These are phyloP conservation scores for Diplodia scrobiculata DNA, from an alignment of 2,329 filamentous ascomycete genomes.

Conservation along the genomic window DNA sequence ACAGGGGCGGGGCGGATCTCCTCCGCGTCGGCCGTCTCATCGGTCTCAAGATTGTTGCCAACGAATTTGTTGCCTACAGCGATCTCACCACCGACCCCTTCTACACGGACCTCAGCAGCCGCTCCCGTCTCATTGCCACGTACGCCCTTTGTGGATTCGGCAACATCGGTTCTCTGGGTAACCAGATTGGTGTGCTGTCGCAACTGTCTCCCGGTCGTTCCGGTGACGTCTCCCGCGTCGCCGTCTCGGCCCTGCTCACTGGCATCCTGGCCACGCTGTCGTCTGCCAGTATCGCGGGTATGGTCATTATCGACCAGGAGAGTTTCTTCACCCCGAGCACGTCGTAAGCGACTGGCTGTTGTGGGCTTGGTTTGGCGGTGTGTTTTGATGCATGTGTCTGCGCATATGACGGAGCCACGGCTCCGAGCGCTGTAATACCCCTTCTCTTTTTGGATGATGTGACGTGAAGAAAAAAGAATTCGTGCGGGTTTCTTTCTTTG, in stretches of 20 bases:
- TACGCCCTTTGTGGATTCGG: constrained; percentile 77
- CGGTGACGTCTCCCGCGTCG: constrained; percentile 74
- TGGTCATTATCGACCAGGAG: constrained; percentile 64
- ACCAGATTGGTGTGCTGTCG: constrained; percentile 83
- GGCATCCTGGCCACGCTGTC: constrained; percentile 79
- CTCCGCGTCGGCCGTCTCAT: constrained; percentile 77
- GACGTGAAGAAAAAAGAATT: constrained; percentile 11
- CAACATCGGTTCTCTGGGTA: constrained; percentile 84
- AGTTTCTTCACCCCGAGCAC: constrained; percentile 31
- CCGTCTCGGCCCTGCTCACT: constrained; percentile 73
- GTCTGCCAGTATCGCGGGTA: constrained; percentile 74
- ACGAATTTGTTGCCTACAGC: constrained; percentile 76
- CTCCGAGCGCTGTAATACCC: constrained; percentile 15
- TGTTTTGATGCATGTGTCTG: neutral
- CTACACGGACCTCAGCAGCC: constrained; percentile 64
- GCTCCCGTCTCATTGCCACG: constrained; percentile 78
- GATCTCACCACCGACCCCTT: constrained; percentile 55
- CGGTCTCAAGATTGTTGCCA: constrained; percentile 81
- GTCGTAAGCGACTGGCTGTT: neutral
- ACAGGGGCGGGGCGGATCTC: constrained; percentile 55
- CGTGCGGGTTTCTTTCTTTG: neutral
- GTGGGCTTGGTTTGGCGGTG: neutral
- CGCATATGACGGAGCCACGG: constrained; percentile 4
- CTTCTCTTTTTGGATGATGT: constrained; percentile 12
- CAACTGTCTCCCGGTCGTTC: constrained; percentile 75